Conservation (phyloP, 139 green algal genomes). For the Gonium pectorale region DNA sequence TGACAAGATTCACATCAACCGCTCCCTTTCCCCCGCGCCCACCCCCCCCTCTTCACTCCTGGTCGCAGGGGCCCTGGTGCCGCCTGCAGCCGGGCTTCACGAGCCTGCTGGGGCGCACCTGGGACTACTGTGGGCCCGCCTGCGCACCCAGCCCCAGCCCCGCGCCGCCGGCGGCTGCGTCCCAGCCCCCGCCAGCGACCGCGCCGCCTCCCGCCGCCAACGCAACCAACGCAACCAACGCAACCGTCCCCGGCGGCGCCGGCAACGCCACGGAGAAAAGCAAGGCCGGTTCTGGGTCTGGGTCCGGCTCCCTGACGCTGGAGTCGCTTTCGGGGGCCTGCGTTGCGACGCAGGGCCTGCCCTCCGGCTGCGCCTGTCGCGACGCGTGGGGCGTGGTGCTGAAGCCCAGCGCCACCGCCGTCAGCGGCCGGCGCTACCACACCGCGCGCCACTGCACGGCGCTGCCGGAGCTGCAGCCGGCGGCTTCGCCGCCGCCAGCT, state of each 20-base stretch:
- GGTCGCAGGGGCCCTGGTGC: conserved; percentile 21
- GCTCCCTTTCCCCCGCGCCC: too few species aligned
- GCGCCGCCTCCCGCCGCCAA: not conserved
- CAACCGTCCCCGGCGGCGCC: not conserved
- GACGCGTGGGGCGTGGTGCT: not conserved
- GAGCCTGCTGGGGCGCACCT: not conserved
- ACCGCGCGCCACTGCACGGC: conserved; percentile 3
- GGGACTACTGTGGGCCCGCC: conserved; percentile 10
- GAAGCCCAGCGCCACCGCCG: not conserved
- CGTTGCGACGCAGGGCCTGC: not conserved
- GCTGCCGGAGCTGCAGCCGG: conserved; percentile 15
- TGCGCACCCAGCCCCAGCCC: too few species aligned
- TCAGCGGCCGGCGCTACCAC: not conserved
- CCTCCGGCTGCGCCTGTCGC: not conserved
- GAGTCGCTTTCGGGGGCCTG: not conserved
- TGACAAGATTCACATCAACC: too few species aligned
- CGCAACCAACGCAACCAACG: not conserved
- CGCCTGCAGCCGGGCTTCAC: conserved; percentile 15
- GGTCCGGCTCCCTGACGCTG: too few species aligned
- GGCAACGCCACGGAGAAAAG: too few species aligned
- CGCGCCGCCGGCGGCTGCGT: not conserved
- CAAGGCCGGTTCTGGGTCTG: too few species aligned
- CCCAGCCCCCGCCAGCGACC: not conserved
- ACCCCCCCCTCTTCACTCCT: too few species aligned
- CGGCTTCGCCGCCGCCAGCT: not conserved